Percentiles rank a stretch among this genome's conserved stretches.
These are phyloP conservation scores for Imleria badia DNA, from an alignment of 768 basidiomycete genomes.

Conservation along the genomic window DNA sequence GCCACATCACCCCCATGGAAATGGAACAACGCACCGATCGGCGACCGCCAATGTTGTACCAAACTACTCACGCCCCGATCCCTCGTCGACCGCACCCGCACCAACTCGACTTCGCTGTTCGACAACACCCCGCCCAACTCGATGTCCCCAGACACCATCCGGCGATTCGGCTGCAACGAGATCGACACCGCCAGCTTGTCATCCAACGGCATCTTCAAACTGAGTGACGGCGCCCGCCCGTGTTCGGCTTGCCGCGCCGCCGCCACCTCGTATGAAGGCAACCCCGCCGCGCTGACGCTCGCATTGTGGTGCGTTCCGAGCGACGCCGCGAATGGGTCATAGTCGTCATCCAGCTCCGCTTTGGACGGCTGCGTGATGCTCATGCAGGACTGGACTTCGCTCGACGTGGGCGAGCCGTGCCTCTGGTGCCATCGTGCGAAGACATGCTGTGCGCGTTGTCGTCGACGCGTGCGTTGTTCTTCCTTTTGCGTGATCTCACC, in stretches of 20 bases:
- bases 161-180: conserved; percentile 28
- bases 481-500: conserved; percentile 58
- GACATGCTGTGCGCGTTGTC: conserved; percentile 18
- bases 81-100: conserved; percentile 37
- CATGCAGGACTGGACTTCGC: conserved; percentile 13
- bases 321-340: neutral
- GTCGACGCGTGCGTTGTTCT: conserved; percentile 32
- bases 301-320: neutral
- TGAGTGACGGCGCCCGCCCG: neutral
- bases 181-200: conserved; percentile 15
- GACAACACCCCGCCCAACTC: conserved; percentile 18
- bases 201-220: conserved; percentile 36
- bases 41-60: conserved; percentile 66
- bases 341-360: neutral
- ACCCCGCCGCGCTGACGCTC: neutral
- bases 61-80: conserved; percentile 45
- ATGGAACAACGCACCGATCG: conserved; percentile 50
- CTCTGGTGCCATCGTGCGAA: neutral
- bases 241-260: conserved; percentile 5
- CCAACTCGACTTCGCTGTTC: conserved; percentile 45
- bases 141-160: conserved; percentile 20
- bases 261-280: conserved; percentile 34
- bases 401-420: neutral
- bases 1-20: neutral
- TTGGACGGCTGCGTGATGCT: conserved; percentile 4